phyloP scores from a whole-genome alignment of 192 early-diverging fungal species.

The Backusella luteola region DNA sequence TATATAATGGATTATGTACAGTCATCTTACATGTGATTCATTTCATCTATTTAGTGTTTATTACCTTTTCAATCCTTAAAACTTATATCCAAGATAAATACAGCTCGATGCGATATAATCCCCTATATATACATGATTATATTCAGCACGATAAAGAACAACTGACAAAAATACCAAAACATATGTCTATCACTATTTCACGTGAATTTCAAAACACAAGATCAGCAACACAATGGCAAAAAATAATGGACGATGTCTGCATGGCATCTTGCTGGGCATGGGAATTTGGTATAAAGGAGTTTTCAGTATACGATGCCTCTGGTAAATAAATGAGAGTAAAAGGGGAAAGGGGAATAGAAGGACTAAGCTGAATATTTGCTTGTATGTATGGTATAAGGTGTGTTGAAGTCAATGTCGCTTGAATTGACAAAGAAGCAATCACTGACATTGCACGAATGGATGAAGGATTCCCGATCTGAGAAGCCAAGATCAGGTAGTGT shows the following conservation, averaged over 20 bases:
- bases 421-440: conserved; percentile 24
- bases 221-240: conserved; percentile 17
- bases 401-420: conserved; percentile 18
- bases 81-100: neutral
- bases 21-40: neutral
- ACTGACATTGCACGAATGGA: conserved; percentile 20
- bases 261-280: conserved; percentile 27
- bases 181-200: conserved; percentile 23
- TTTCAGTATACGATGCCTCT: conserved; percentile 27
- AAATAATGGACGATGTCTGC: conserved; percentile 19
- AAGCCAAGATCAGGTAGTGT: neutral
- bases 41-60: neutral
- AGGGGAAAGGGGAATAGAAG: neutral
- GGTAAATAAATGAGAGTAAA: conserved; percentile 1
- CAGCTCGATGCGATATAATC: neutral
- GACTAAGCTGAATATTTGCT: neutral
- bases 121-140: neutral
- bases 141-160: conserved; percentile 15
- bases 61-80: neutral
- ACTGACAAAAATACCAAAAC: conserved; percentile 26
- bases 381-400: neutral
- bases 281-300: conserved; percentile 27
- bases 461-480: neutral
- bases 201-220: conserved; percentile 18
- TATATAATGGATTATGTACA: neutral